A percentile compares a stretch with the other conserved stretches of the same genome.
These are phyloP conservation scores for Leptographium flavum DNA, from an alignment of 2,329 filamentous ascomycete species.

Conservation along the genomic window DNA sequence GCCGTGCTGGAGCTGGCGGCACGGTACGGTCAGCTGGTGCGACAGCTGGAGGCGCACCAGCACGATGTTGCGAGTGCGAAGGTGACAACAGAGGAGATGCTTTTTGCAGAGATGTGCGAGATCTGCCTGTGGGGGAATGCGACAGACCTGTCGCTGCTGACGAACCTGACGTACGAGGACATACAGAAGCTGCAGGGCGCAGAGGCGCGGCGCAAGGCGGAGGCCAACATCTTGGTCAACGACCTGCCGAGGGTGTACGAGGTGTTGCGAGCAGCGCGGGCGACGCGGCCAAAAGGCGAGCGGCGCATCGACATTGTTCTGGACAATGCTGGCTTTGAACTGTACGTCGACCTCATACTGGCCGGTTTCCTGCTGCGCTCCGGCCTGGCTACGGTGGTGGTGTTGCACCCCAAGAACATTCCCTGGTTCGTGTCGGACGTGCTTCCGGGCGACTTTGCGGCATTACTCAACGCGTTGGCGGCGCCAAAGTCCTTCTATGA, in stretches of 20 bases:
- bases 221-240: constrained; percentile 87
- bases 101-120: constrained; percentile 90
- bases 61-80: constrained; percentile 37
- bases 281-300: constrained; percentile 24
- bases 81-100: constrained; percentile 56
- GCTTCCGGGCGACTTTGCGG: constrained; percentile 67
- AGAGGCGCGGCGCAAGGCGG: constrained; percentile 68
- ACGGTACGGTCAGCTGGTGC: constrained; percentile 42
- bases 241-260: constrained; percentile 41
- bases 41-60: constrained; percentile 42
- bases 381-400: constrained; percentile 70
- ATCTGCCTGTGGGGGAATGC: constrained; percentile 97
- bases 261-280: constrained; percentile 11
- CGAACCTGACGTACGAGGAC: constrained; percentile 82
- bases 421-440: constrained; percentile 99
- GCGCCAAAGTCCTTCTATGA: constrained; percentile 69
- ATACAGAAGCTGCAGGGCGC: constrained; percentile 93
- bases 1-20: constrained; percentile 34
- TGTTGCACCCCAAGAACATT: constrained; percentile 86
- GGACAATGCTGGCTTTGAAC: constrained; percentile 93
- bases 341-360: constrained; percentile 87
- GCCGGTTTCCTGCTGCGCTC: constrained; percentile 79
- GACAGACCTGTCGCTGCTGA: constrained; percentile 83
- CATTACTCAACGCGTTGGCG: constrained; percentile 68
- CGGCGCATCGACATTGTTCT: constrained; percentile 85